Base-by-base conservation (phyloP, 495 filamentous ascomycete genomes). In the Penicillium subrubescens region DNA sequence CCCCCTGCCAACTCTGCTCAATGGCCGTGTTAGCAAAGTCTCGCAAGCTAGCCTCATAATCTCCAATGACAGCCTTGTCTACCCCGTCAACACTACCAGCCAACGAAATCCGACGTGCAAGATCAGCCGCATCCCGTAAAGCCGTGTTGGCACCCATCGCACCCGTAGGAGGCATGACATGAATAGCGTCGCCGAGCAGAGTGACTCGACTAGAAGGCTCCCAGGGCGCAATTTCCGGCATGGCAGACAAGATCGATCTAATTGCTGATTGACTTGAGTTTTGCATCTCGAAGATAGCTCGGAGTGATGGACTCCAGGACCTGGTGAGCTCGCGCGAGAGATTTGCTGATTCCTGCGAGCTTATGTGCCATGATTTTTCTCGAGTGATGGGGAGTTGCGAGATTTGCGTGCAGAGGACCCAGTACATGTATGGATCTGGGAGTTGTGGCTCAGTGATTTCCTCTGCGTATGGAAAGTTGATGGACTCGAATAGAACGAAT, bases 151-250 rank as follows among this genome's bases (percentile, higher is more conserved):
- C 85, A 1, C 87, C 87, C 57, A 84, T 82, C 3, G 85, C 86
- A 0, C 82, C 84, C 0, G 85, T 86, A 6, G 87, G 87, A 5
- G 86, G 87, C 86, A 88, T 88, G 15, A 78, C 77, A 68, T 89
- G 87, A 27, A 76, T 83, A 0, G 86, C 84, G 63, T 89, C 86
- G 1, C 86, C 87, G 15, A 88, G 82, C 8, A 88, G 73, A 0
- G 86, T 87, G n/a, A 88, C 85, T 8, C 83, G 76, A 3, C 74
- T 70, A 35, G 70, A 70, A 8, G 73, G 37, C 15, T 68, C 56
- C 76, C 78, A 80, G 7, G 63, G 52, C 5, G 67, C 65, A 19
- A 82, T 68, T 23, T 79, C 68, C n/a, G 75, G 77, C 53, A 64
- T 67, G 8, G 75, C 80, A 8, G 81, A 83, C 35, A 76, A 34